These are phyloP conservation scores for Suillus cothurnatus DNA, from an alignment of 768 basidiomycete genomes.

Conservation along the genomic window DNA sequence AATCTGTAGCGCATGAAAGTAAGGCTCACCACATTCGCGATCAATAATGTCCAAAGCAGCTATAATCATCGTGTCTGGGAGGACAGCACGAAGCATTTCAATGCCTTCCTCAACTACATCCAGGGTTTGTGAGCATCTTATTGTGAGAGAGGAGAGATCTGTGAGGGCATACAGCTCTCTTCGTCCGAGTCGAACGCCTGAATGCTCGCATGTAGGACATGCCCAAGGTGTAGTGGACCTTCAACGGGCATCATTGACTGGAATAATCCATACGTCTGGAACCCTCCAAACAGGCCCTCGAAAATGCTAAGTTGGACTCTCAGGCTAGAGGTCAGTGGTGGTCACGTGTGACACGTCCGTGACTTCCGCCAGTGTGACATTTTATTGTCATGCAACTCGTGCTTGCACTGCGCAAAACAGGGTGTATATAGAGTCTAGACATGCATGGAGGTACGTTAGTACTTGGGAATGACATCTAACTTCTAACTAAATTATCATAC, in stretches of 20 bases:
- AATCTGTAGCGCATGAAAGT: not conserved
- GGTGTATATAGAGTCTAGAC: too few species aligned
- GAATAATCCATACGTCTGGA: not conserved
- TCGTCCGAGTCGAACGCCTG: slow-evolving; percentile 29
- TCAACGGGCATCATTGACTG: not conserved
- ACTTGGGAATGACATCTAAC: too few species aligned
- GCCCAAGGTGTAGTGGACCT: slow-evolving; percentile 19
- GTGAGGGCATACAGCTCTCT: slow-evolving; percentile 31
- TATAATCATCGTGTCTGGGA: slow-evolving; percentile 64
- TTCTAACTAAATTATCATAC: too few species aligned
- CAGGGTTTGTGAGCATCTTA: not conserved
- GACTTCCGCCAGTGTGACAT: too few species aligned
- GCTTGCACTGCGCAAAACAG: too few species aligned
- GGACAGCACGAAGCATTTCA: slow-evolving; percentile 55
- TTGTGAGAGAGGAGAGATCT: not conserved
- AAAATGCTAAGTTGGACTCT: too few species aligned
- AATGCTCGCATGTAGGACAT: slow-evolving; percentile 35
- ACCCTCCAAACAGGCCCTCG: too few species aligned
- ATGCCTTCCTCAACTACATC: slow-evolving; percentile 52
- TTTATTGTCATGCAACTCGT: too few species aligned
- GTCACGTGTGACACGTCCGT: too few species aligned
- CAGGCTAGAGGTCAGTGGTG: too few species aligned
- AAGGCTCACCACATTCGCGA: slow-evolving; percentile 56
- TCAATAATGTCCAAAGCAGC: slow-evolving; percentile 82
- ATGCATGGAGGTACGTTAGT: too few species aligned